Percentiles rank a stretch among this genome's conserved stretches.
Evolutionary conservation across 495 filamentous ascomycete genomes (phyloP).

Genomic region (Xylaria intraflava): DNA sequence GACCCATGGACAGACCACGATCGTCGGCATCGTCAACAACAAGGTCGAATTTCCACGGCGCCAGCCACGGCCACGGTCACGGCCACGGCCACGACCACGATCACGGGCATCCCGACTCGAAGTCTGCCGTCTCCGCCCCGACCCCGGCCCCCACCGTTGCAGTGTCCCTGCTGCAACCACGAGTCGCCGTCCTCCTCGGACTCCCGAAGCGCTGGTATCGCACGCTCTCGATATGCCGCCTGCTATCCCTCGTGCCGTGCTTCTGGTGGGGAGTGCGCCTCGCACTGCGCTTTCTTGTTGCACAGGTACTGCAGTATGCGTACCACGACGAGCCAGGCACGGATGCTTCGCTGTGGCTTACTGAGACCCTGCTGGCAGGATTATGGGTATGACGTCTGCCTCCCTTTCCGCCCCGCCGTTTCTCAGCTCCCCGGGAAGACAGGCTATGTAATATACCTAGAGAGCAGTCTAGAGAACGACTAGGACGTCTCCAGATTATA

Average conservation of each 20-base stretch:
- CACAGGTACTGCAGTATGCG: conserved; percentile 18
- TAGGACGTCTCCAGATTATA: neutral
- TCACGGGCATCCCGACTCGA: neutral
- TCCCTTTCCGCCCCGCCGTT: neutral
- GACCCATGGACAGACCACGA: conserved; percentile 7
- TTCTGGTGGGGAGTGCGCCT: conserved; percentile 39
- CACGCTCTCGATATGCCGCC: conserved; percentile 39
- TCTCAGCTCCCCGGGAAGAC: too few species aligned
- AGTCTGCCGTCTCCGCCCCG: neutral
- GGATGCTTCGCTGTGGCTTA: conserved; percentile 48
- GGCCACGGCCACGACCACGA: neutral
- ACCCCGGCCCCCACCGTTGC: conserved; percentile 16
- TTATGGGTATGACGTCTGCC: conserved; percentile 60
- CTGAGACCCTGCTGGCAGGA: conserved; percentile 72
- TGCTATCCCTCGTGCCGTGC: conserved; percentile 38
- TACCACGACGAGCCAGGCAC: conserved; percentile 12
- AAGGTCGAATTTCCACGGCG: conserved; percentile 3
- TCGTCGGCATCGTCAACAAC: conserved; percentile 4
- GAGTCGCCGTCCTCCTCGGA: conserved; percentile 44
- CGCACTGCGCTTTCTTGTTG: conserved; percentile 39
- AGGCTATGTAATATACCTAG: too few species aligned
- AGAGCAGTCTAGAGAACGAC: neutral
- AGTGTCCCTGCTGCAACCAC: conserved; percentile 46
- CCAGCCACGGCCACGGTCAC: neutral
- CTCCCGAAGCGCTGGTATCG: conserved; percentile 42